Base-by-base conservation (phyloP, 805 yeast species). In the Nakazawaea siamensis region DNA sequence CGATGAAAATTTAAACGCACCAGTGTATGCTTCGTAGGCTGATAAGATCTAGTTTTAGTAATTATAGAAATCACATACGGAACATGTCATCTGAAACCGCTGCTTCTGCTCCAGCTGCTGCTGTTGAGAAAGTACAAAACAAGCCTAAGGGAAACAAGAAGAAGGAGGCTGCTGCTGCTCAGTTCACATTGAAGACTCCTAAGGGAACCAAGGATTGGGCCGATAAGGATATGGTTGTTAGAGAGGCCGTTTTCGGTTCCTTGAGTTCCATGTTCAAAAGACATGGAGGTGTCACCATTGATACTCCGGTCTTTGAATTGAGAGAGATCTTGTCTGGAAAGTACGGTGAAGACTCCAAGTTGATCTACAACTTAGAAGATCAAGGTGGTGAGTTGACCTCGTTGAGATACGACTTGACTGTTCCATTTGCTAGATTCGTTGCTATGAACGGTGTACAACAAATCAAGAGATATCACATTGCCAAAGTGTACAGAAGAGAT, bases 181-280 rank as follows among this genome's bases (percentile, higher is more conserved):
- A n/a, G 18, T 87, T 84, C 55, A 75, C 82, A 42, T 68, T 92
- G 54, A 92, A 92, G 60, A 86, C 94, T 29, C 97, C 98, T 34
- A 92, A 92, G 58, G 98, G 98, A 44, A 77, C 97, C 47, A 88
- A 87, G 58, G 98, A 92, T 59, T 92, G 98, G 98, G 85, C 95
- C 43, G 98, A 92, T 50, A 81, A 82, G 56, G 98, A 92, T 57
- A 92, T 92, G 97, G 82, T 87, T 26, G 76, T 92, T 46, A 77
- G 98, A 59, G 90, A 84, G 49, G 92, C 83, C 26, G 73, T 92
- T 41, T 92, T 92, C 58, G 63, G 67, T 34, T 72, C 86, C 8
- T 61, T 92, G 42, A 73, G 88, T 12, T 50, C 63, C 2, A 60
- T 92, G 33, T 92, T 92, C 72, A 82, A 87, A 59, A 80, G 87